Evolutionary conservation across 2,329 filamentous ascomycete genomes (phyloP).

Genomic region (Paecilomyces sp.): DNA sequence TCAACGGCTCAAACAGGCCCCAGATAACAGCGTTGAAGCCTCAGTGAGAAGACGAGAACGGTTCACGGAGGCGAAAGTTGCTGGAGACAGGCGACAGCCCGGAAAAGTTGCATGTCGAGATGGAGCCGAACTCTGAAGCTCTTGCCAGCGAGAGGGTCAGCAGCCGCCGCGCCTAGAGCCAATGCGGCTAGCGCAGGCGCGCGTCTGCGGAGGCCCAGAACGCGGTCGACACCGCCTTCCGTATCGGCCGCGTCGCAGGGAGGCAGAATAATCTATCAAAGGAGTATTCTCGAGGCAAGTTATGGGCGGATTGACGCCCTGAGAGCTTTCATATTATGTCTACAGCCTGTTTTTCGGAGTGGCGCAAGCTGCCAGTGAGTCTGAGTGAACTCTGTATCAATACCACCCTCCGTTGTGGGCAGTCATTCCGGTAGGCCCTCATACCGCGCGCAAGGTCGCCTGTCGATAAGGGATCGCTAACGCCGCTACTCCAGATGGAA

Average conservation of each 20-base stretch:
- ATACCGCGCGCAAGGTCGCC: background rate
- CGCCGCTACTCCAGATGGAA: conserved; percentile 61
- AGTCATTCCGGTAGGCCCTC: conserved; percentile 65
- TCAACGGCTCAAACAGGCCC: conserved; percentile 7
- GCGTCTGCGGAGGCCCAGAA: conserved; percentile 10
- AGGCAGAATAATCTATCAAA: conserved; percentile 2
- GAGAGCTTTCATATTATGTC: conserved; percentile 22
- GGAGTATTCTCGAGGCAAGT: background rate
- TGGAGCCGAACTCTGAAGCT: conserved; percentile 10
- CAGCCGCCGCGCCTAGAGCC: conserved; percentile 7
- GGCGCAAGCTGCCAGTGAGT: conserved; percentile 78
- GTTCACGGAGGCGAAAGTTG: conserved; percentile 1
- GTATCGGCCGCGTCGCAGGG: background rate
- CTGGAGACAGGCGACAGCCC: conserved; percentile 10
- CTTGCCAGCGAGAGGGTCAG: background rate
- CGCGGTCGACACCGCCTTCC: conserved; percentile 18
- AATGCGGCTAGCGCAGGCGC: conserved; percentile 12
- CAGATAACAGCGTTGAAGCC: background rate
- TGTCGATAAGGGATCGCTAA: conserved; percentile 1
- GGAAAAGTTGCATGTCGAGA: conserved; percentile 25
- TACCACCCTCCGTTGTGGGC: conserved; percentile 87
- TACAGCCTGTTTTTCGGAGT: conserved; percentile 56
- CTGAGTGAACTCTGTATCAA: conserved; percentile 87
- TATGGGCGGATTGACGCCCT: background rate
- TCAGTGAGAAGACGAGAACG: background rate